Evolutionary conservation across 345 rosid genomes (phyloP), one percentile per base, ranked within the genome.

Genomic region (Populus davidiana): DNA sequence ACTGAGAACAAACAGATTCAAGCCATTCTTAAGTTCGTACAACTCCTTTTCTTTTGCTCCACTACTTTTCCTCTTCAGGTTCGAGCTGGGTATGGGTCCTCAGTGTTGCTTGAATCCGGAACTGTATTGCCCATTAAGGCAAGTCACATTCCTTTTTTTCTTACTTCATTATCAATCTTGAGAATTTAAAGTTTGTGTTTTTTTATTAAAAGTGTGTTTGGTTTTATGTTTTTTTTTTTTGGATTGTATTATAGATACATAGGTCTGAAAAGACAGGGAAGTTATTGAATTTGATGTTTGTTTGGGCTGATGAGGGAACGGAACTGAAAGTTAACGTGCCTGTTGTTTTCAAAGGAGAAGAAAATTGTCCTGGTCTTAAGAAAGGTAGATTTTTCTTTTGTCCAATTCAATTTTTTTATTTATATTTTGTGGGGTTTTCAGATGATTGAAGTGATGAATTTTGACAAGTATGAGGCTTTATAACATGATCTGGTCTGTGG

Each of bases 301-400:
- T 93, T 47, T 93, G 97, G 99, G 98, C 97, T 17, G 87, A 92
- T 71, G 91, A 90, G 9, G 98, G 94, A 8, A 87, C 89, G 2
- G 77, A 80, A 64, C 64, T 96, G 86, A 90, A 91, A 84, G 93
- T 93, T 85, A 92, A 91, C 80, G 95, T 93, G 79, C 98, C 98
- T 20, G 66, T 95, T 83, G 88, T 91, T 77, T 90, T 87, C 86
- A 93, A 86, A 85, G 99, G 99, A 69, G 89, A 87, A 71, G 97
- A 92, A 33, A 71, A 79, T 75, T 90, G 90, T 50, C 93, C 87
- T 23, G 98, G 97, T 82, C 79, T 93, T 41, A 86, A 81, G 82
- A 95, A 95, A 92, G 99, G 98, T 93, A 78, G 13, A 13, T 47
- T 75, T 6, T 47, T 36, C 52, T 64, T 13, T 43, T 38, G 5